Evolutionary conservation across 2,329 filamentous ascomycete genomes (phyloP).

Genomic region (Talaromyces sp.): DNA sequence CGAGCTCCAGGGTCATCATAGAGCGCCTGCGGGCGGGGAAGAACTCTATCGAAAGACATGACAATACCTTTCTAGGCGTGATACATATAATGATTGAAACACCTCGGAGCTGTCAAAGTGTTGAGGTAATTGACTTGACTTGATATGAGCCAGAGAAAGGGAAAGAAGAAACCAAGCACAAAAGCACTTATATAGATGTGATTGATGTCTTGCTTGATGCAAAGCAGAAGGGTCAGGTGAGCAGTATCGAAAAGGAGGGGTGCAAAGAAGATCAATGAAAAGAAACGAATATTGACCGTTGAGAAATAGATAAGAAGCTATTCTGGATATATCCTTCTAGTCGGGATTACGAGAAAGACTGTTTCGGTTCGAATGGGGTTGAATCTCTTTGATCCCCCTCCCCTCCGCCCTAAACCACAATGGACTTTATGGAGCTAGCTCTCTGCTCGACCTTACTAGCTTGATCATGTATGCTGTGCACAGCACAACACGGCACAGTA

Average conservation of each 20-base stretch:
- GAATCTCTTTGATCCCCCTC: constrained; percentile 13
- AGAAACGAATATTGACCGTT: constrained; percentile 1
- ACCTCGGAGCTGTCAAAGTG: constrained; percentile 15
- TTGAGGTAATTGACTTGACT: constrained; percentile 14
- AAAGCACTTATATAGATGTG: constrained; percentile 27
- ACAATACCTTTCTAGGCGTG: constrained; percentile 2
- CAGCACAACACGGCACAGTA: not conserved
- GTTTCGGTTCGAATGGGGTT: not conserved
- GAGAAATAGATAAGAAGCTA: not conserved
- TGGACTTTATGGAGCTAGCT: constrained; percentile 17
- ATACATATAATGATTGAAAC: constrained; percentile 1
- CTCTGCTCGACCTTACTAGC: not conserved
- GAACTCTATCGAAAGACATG: constrained; percentile 50
- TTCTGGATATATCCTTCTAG: not conserved
- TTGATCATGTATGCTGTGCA: not conserved
- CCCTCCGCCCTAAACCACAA: constrained; percentile 12
- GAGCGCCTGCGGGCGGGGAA: constrained; percentile 43
- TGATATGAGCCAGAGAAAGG: not conserved
- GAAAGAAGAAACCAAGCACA: constrained; percentile 18
- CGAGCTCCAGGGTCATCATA: constrained; percentile 38
- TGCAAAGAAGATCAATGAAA: not conserved
- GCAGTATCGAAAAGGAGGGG: not conserved
- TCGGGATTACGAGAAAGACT: not conserved
- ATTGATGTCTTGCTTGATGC: not conserved
- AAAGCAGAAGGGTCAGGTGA: not conserved